Evolutionary conservation across 2,329 filamentous ascomycete genomes (phyloP), one percentile per base, ranked within the genome.

Genomic region (Trichoderma polysporum): DNA sequence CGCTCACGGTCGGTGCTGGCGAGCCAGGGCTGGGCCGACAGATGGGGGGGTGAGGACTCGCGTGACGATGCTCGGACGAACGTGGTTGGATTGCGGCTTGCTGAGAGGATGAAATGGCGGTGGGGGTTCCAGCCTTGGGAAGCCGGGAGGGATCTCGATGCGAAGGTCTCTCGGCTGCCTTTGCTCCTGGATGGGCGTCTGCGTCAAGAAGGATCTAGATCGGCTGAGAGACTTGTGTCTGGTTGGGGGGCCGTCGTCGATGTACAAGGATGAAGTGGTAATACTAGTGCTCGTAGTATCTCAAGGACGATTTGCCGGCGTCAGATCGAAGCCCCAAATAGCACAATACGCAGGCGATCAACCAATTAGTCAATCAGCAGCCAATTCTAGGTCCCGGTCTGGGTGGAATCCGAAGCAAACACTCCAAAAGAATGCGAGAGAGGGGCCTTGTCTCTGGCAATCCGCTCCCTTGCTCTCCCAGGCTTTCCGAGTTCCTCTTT

Each of bases 51-150:
- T 39, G 50, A 19, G 53, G 53, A 39, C 62, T 66, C 62, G 62
- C 62, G 53, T 57, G 62, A 57, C 62, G 62, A 66, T 66, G 62
- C 39, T 31, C 17, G 39, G 41, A 39, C 39, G 41, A 49, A 50
- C 62, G 62, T 66, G 62, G 62, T 66, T 66, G 62, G 50, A 49
- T 58, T 66, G 62, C 62, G 41, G 53, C 53, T 25, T 45, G 62
- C 53, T 31, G 50, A 56, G 60, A 66, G 59, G 62, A 66, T 58
- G 53, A 58, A 49, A 37, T 49, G 41, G 53, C 39, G 62, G 62
- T 50, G 62, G 52, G 62, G 53, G 41, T 15, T 29, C 37, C 8
- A 22, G 27, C 49, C 41, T 45, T 45, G 47, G 47, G 47, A 33
- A n/a, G 27, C 17, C 15, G 50, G 33, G 60, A 64, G 45, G 58